Base-by-base conservation (phyloP, 345 rosid genomes). In the Lepidium didymum region DNA sequence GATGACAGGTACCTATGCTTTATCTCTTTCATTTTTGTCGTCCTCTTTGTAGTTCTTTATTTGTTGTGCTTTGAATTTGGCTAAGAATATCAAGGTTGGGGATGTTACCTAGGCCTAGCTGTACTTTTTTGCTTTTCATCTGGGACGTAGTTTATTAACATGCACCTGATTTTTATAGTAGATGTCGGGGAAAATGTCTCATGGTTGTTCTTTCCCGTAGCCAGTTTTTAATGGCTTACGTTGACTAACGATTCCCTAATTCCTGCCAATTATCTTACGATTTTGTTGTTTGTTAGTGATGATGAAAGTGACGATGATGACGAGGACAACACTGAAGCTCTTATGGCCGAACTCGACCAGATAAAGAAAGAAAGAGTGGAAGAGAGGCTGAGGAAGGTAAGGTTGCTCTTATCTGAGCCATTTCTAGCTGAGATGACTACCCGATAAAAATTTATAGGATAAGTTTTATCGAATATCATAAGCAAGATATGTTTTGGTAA, bases 311-410 rank as follows among this genome's bases (percentile, higher is more conserved):
- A 83, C 0, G 87, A 91, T 0, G 88, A 85, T 0, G 90, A 89
- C 0, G 97, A 90, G 56, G 97, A 90, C 21, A 94, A 93, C 72
- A 89, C 91, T 34, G 87, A 86, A 81, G 97, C 96, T 64, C 87
- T 90, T 27, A 66, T 90, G 90, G 97, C 93, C 11, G 98, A 88
- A 85, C 98, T 90, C n/a, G 97, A 90, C 62, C 83, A 83, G 67
- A 90, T 93, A 66, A 93, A 87, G 87, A 93, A 90, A 80, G 97
- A 93, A 83, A 86, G 93, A 70, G 86, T 85, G 49, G 96, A 93
- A 79, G 98, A 93, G 84, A 85, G 85, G 80, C 83, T 84, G 31
- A 86, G 90, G 25, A 84, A 79, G 92, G 96, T 88, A 77, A 79
- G 56, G 37, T 35, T 59, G 36, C 27, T 61, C 37, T 62, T 62